Conservation (phyloP, 148 eudicot species). For the Chenopodium quinoa region DNA sequence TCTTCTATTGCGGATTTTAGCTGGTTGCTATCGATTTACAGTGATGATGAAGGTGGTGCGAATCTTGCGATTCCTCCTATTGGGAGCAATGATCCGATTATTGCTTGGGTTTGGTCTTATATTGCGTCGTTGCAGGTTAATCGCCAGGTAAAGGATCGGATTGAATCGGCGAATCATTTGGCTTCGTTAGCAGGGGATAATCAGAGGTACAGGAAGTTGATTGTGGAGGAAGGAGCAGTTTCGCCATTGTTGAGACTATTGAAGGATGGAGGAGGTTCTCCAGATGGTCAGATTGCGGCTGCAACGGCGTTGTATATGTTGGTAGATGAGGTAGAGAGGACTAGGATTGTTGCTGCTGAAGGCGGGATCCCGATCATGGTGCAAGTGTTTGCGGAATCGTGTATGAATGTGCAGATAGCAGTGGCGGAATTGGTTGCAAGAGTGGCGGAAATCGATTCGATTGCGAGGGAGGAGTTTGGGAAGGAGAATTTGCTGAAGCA, state of each 20-base stretch:
- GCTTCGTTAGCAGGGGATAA: slow-evolving; percentile 46
- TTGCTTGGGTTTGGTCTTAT: slow-evolving; percentile 76
- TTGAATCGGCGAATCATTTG: slow-evolving; percentile 52
- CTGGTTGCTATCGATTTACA: slow-evolving; percentile 59
- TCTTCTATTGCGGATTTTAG: slow-evolving; percentile 55
- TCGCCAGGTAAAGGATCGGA: slow-evolving; percentile 42
- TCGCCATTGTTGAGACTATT: slow-evolving; percentile 51
- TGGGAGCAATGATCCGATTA: slow-evolving; percentile 58
- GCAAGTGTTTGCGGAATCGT: slow-evolving; percentile 51
- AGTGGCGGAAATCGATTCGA: slow-evolving; percentile 52
- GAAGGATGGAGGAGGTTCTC: slow-evolving; percentile 57
- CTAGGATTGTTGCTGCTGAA: slow-evolving; percentile 34
- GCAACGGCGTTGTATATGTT: slow-evolving; percentile 47
- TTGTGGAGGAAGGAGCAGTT: slow-evolving; percentile 71
- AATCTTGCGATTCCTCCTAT: slow-evolving; percentile 56
- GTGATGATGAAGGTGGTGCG: slow-evolving; percentile 35
- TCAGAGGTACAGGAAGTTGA: slow-evolving; percentile 54
- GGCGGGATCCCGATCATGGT: slow-evolving; percentile 48
- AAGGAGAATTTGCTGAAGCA: slow-evolving; percentile 64
- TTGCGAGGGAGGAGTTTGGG: slow-evolving; percentile 71
- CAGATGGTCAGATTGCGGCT: slow-evolving; percentile 65
- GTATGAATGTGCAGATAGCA: slow-evolving; percentile 51
- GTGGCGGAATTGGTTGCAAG: slow-evolving; percentile 59
- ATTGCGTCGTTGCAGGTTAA: slow-evolving; percentile 60
- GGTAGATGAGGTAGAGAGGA: slow-evolving; percentile 46